Conservation (phyloP, 768 basidiomycete genomes). For the Lepiota venenata region DNA sequence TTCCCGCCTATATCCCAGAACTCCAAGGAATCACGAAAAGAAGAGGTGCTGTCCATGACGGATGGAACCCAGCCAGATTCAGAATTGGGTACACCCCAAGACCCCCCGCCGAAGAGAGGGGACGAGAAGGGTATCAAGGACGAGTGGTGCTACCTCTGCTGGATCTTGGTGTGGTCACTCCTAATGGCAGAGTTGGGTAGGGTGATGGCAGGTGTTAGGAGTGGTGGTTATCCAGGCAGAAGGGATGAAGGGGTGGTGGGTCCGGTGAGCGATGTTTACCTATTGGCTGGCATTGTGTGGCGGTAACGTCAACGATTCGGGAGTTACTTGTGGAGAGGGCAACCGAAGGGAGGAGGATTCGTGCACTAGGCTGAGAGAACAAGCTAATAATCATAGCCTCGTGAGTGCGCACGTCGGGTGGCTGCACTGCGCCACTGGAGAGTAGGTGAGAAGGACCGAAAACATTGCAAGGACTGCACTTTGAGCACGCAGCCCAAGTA, state of each 20-base stretch:
- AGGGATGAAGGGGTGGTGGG: background rate
- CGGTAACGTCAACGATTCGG: slow-evolving; percentile 23
- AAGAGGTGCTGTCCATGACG: background rate
- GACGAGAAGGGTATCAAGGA: slow-evolving; percentile 1
- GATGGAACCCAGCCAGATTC: slow-evolving; percentile 6
- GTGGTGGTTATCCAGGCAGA: background rate
- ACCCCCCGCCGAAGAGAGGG: background rate
- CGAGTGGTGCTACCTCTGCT: background rate
- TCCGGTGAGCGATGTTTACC: background rate
- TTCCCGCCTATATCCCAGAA: too few species aligned
- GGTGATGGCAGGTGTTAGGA: too few species aligned
- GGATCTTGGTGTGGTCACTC: slow-evolving; percentile 22
- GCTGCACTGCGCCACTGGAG: too few species aligned
- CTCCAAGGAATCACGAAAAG: too few species aligned
- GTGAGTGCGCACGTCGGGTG: slow-evolving; percentile 2
- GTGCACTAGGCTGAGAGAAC: background rate
- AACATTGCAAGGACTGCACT: too few species aligned
- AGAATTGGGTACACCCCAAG: background rate
- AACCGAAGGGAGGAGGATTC: background rate
- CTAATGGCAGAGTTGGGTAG: slow-evolving; percentile 27
- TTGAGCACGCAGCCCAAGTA: too few species aligned
- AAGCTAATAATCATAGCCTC: slow-evolving; percentile 2
- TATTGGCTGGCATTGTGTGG: slow-evolving; percentile 21
- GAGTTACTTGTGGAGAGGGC: slow-evolving; percentile 5
- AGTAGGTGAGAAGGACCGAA: too few species aligned